Evolutionary conservation across 2,329 filamentous ascomycete species (phyloP), one percentile per base, ranked within the genome.

Genomic region (Paraphaeosphaeria minitans): DNA sequence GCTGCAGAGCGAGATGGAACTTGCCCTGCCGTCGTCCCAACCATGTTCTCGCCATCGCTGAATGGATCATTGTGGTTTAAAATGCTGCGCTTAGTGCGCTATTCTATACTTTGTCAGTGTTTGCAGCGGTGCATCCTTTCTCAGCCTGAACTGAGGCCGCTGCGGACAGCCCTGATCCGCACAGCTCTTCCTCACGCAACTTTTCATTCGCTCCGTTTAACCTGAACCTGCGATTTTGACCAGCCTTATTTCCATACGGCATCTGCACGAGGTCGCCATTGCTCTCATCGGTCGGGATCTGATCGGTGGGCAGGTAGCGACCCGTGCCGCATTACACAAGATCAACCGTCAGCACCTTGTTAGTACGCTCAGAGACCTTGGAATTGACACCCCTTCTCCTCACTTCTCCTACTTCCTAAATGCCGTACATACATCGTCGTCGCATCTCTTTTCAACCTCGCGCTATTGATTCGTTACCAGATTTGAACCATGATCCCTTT

Each of bases 391-490:
- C 13, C 39, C 37, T 21, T 29, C 50, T 31, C 37, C 13, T 49
- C 31, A 22, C 21, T 14, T 48, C 14, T 37, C 48, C 54, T 50
- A 51, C 49, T 24, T 35, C 13, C n/a, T 59, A 27, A 16, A n/a
- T 46, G 56, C 59, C 35, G 59, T 54, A 61, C n/a, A 53, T 61
- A 57, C 19, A 54, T 43, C n/a, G 37, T 31, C 39, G 42, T 16
- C 27, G 27, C 29, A 49, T 29, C 21, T 41, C 37, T 50, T 37
- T 58, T 58, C 53, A 54, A 51, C 55, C 55, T 45, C 13, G 39
- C 4, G 4, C 22, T 22, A 46, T 42, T 52, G 59, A 60, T 62
- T 62, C 59, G 62, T 42, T 62, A 62, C 62, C 56, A 47, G 35
- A 55, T 22, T 47, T 16, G 13, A 16, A 35, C 42, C 43, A 46